A percentile compares a stretch with the other conserved stretches of the same genome.
Evolutionary conservation across 768 basidiomycete species (phyloP).

Genomic region (Russula sp.): DNA sequence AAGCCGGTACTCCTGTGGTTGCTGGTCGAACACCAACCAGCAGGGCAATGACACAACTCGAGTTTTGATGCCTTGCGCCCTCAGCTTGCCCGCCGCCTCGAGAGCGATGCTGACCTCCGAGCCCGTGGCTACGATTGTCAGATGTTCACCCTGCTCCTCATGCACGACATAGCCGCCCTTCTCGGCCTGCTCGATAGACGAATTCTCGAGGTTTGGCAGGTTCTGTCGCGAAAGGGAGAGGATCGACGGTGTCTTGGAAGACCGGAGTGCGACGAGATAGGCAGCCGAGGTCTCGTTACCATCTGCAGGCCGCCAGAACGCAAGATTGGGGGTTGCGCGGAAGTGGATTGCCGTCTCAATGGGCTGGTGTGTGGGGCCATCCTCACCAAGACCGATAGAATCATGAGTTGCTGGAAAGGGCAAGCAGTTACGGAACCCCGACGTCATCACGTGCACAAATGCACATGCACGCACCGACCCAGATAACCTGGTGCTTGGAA

Average conservation of each 20-base stretch:
- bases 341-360: constrained; percentile 82
- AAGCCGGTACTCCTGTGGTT: constrained; percentile 70
- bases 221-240: constrained; percentile 83
- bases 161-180: constrained; percentile 88
- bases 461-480: constrained; percentile 60
- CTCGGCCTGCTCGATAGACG: constrained; percentile 73
- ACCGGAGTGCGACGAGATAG: constrained; percentile 71
- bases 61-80: constrained; percentile 67
- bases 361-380: constrained; percentile 95
- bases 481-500: constrained; percentile 84
- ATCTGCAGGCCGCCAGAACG: constrained; percentile 91
- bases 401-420: constrained; percentile 73
- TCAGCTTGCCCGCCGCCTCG: constrained; percentile 78
- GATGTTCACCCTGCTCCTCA: constrained; percentile 70
- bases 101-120: constrained; percentile 85
- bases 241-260: constrained; percentile 73
- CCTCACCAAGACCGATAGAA: constrained; percentile 88
- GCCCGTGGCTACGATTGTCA: constrained; percentile 86
- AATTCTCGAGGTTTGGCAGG: constrained; percentile 86
- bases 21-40: constrained; percentile 82
- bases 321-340: constrained; percentile 85
- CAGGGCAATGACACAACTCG: constrained; percentile 86
- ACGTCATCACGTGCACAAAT: background rate
- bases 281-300: constrained; percentile 97
- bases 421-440: background rate